Evolutionary conservation across 345 rosid genomes (phyloP), one percentile per base, ranked within the genome.

Genomic region (Acer campestre): DNA sequence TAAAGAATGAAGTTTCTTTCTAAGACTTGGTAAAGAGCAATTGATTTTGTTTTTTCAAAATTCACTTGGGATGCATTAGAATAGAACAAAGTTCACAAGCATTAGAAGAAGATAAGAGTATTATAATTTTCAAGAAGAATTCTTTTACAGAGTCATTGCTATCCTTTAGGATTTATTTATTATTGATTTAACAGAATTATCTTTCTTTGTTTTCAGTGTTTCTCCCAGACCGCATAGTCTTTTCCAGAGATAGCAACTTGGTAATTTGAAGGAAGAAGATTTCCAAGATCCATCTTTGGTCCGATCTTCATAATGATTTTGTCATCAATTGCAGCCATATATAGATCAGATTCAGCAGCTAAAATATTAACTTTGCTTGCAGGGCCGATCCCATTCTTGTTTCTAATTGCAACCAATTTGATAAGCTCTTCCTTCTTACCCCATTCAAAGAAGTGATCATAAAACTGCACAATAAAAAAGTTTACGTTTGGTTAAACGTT

Each of bases 291-390:
- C 77, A 13, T 46, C 84, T 85, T 95, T 53, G 94, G 85, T 13
- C 98, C 98, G 40, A 92, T 93, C 87, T 92, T 93, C 85, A 91
- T 81, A 7, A 92, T 87, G n/a, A 95, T 77, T 70, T 88, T 85
- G 14, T 77, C 91, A 77, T 88, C 89, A 53, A 95, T 85, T 53
- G 80, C 80, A 14, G 97, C 98, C 65, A 95, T 82, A 14, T 93
- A 92, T 3, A 92, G 87, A 78, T 93, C 90, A 14, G 90, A 27
- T 56, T 89, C 91, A 9, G 97, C 77, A 0, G 90, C 97, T 74
- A 88, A 63, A 46, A 95, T 88, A n/a, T 70, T 77, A 49, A 90
- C 88, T 7, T 59, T 80, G 89, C 95, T 93, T 23, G 61, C 80
- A 10, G 75, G 77, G 17, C 75, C 55, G 80, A 95, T 91, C 69